These are phyloP conservation scores for Hypocreales sp. DNA, from an alignment of 2,329 filamentous ascomycete genomes.

Conservation along the genomic window DNA sequence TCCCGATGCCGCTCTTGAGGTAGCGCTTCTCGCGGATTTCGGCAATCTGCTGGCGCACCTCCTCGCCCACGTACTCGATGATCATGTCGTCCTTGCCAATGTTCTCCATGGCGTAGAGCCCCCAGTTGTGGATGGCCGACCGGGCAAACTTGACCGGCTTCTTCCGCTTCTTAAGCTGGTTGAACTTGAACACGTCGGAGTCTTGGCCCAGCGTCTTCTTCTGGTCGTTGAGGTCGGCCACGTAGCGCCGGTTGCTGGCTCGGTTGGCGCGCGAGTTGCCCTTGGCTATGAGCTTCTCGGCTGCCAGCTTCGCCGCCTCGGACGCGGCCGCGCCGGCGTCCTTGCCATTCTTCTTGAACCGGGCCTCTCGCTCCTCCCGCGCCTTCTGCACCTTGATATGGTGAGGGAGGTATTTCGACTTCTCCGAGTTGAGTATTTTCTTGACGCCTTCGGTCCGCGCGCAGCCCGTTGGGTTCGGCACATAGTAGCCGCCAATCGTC, in stretches of 20 bases:
- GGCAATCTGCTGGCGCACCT: slow-evolving; percentile 92
- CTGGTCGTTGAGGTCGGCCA: slow-evolving; percentile 89
- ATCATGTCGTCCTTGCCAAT: slow-evolving; percentile 98
- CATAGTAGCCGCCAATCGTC: slow-evolving; percentile 54
- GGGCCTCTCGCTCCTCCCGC: slow-evolving; percentile 79
- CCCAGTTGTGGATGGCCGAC: slow-evolving; percentile 98
- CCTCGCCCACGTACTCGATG: slow-evolving; percentile 97
- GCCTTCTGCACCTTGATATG: slow-evolving; percentile 91
- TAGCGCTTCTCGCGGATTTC: slow-evolving; percentile 88
- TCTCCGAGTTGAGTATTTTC: slow-evolving; percentile 93
- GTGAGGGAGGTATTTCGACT: slow-evolving; percentile 95
- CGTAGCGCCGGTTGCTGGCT: slow-evolving; percentile 85
- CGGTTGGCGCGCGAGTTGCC: slow-evolving; percentile 87
- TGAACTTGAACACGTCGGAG: slow-evolving; percentile 89
- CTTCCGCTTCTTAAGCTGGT: slow-evolving; percentile 98
- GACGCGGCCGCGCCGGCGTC: slow-evolving; percentile 50
- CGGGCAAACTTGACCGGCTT: slow-evolving; percentile 97
- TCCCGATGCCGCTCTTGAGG: slow-evolving; percentile 90
- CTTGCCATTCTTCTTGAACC: slow-evolving; percentile 48
- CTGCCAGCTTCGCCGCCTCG: slow-evolving; percentile 56
- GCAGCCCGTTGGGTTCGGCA: slow-evolving; percentile 70
- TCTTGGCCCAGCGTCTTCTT: slow-evolving; percentile 74
- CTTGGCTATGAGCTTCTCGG: slow-evolving; percentile 69
- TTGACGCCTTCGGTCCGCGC: slow-evolving; percentile 88
- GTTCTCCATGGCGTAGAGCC: slow-evolving; percentile 92